Evolutionary conservation across 371 early-diverging fungal species (phyloP), one percentile per base, ranked within the genome.

Genomic region (Chytridium lagenaria): DNA sequence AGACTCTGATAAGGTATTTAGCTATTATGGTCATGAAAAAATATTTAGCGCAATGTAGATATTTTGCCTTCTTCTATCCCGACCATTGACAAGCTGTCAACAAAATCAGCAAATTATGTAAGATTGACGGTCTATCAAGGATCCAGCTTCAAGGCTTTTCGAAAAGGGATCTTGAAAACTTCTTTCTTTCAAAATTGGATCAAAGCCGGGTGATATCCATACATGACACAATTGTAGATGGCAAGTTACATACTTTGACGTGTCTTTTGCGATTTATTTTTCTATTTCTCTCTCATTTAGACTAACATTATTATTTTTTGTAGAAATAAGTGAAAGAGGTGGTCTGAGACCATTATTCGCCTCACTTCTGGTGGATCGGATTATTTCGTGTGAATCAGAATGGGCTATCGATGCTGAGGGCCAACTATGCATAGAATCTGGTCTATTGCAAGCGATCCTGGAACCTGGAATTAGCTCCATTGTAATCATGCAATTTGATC

Each of bases 121-220:
- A n/a, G n/a, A n/a, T n/a, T n/a, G n/a, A n/a, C n/a, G n/a, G n/a
- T n/a, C n/a, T n/a, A n/a, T n/a, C n/a, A n/a, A 26, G 23, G 10
- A 10, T 55, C 26, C 57, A 55, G 57, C 57, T 55, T 19, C 22
- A 55, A 55, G 57, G 57, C 5, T 16, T 55, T 16, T 55, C 57
- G 26, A 55, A 55, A 55, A 30, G 30, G 5, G 57, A 55, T 23
- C 57, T 55, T 30, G 26, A 55, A 19, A 10, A 30, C 26, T 26
- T 55, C 26, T 7, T 55, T 30, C 26, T 55, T 16, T 19, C 57
- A 19, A 55, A 55, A 26, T 19, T 55, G 10, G 26, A 10, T 10
- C 7, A 55, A 7, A 55, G 26, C 26, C 26, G 22, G 5, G 26
- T 55, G 15, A 10, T 5, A 23, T 19, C 57, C 15, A 26, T 55